Base-by-base conservation (phyloP, 2,329 filamentous ascomycete species). In the Colletotrichum somersetense region DNA sequence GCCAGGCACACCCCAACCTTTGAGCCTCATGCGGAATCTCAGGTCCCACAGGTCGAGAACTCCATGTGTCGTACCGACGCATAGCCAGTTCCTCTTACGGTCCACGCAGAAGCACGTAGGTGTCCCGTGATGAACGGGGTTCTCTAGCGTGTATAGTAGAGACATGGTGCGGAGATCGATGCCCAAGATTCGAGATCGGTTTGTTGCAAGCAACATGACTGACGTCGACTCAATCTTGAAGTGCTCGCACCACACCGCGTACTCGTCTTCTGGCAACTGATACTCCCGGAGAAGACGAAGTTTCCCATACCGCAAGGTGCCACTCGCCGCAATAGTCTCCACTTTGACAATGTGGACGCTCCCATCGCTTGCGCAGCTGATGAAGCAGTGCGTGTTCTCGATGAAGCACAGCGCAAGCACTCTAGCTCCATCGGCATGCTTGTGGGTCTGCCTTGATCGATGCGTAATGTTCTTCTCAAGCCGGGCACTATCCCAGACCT, bases 41-140 rank as follows among this genome's bases (percentile, higher is more conserved):
- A 99, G 86, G 81, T 99, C 96, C 96, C 96, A 99, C 1, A 99
- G 87, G 79, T 97, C 93, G 10, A 99, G 85, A 38, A 98, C 92
- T 46, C 97, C 96, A 79, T 98, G 95, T 0, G 94, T 94, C 0
- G 97, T 99, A 46, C 95, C 96, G 0, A 98, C 84, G 1, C 97
- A 88, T 3, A 99, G 85, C 96, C 96, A 99, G 78, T 96, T 95
- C 62, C 93, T 91, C 78, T 91, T 93, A 69, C 90, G 89, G 78
- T 98, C 95, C 42, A 97, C 88, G 77, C 93, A 96, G 81, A 99
- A 98, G 75, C 94, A 96, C 0, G 94, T 98, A 1, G 95, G 94
- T 0, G 92, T 93, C 16, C 96, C 96, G 78, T 99, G 96, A 77
- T 97, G 93, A 2, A 97, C 89, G 0, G 96, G 95, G 70, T 97